These are phyloP conservation scores for Escovopsis sp. DNA, from an alignment of 2,329 filamentous ascomycete species.

Conservation along the genomic window DNA sequence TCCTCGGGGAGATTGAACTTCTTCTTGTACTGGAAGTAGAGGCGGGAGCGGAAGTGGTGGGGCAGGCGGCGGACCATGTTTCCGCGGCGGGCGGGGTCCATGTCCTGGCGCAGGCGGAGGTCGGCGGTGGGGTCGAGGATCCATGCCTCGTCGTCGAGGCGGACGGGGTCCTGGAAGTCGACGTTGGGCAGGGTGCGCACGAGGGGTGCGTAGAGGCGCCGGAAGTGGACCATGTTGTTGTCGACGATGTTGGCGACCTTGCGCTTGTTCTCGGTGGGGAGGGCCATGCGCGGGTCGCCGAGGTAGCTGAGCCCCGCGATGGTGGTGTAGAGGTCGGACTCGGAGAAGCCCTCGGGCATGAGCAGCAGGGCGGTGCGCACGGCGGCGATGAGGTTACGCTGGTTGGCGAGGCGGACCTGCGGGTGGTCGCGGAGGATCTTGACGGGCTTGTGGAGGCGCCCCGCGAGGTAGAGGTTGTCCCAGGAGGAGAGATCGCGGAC, in stretches of 20 bases:
- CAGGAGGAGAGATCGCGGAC: constrained; percentile 76
- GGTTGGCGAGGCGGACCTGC: constrained; percentile 81
- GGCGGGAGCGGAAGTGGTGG: constrained; percentile 66
- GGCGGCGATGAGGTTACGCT: constrained; percentile 87
- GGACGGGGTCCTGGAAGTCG: constrained; percentile 45
- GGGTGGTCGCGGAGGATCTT: constrained; percentile 95
- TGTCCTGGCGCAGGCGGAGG: constrained; percentile 65
- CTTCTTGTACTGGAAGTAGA: constrained; percentile 91
- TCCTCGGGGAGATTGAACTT: constrained; percentile 72
- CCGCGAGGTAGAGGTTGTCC: constrained; percentile 93
- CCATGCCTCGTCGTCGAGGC: constrained; percentile 24
- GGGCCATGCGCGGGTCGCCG: constrained; percentile 87
- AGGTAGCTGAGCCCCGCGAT: constrained; percentile 90
- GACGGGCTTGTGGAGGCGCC: constrained; percentile 89
- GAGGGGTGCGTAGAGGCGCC: constrained; percentile 76
- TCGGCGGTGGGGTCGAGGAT: constrained; percentile 36
- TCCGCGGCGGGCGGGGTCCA: constrained; percentile 77
- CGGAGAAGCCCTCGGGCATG: constrained; percentile 69
- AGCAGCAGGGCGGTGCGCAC: constrained; percentile 79
- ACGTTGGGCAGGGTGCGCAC: constrained; percentile 85
- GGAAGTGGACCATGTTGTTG: constrained; percentile 82
- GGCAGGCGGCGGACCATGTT: constrained; percentile 95
- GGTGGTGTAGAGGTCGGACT: constrained; percentile 74
- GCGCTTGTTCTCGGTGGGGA: constrained; percentile 77
- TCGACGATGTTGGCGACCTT: constrained; percentile 92